Percentiles rank a stretch among this genome's conserved stretches.
Conservation (phyloP, 2,329 filamentous ascomycete species). For the Geoglossum cookeanum region DNA sequence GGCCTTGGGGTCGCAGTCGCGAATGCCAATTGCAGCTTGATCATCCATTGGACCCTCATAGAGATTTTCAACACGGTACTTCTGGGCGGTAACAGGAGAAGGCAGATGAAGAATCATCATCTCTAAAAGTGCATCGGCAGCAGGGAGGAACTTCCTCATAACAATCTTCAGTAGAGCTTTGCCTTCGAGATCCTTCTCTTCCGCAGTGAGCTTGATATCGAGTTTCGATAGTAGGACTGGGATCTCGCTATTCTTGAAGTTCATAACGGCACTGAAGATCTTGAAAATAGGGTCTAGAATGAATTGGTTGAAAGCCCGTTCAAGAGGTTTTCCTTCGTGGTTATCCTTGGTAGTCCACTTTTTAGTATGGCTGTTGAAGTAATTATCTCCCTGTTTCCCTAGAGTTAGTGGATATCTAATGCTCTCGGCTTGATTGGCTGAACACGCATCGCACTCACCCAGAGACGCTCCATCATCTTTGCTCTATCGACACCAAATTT, state of each 20-base stretch:
- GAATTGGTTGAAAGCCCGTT: constrained; percentile 99
- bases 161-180: constrained; percentile 95
- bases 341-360: constrained; percentile 90
- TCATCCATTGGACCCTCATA: constrained; percentile 97
- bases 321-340: constrained; percentile 70
- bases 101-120: constrained; percentile 99
- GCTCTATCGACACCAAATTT: constrained; percentile 99
- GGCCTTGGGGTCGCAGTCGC: constrained; percentile 93
- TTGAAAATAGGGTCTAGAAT: constrained; percentile 99
- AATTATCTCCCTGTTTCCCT: constrained; percentile 62
- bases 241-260: constrained; percentile 95
- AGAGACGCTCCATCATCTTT: constrained; percentile 99
- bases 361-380: constrained; percentile 99
- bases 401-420: neutral
- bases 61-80: constrained; percentile 93
- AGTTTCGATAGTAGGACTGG: constrained; percentile 75
- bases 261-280: constrained; percentile 92
- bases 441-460: constrained; percentile 39
- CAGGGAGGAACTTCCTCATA: constrained; percentile 97
- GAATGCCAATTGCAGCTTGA: constrained; percentile 85
- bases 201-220: constrained; percentile 68
- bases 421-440: neutral
- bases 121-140: constrained; percentile 93
- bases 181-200: constrained; percentile 88
- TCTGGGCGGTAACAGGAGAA: constrained; percentile 87